A percentile compares a stretch with the other conserved stretches of the same genome.
These are phyloP conservation scores for Fusarium euwallaceae DNA, from an alignment of 2,329 filamentous ascomycete species.

Conservation along the genomic window DNA sequence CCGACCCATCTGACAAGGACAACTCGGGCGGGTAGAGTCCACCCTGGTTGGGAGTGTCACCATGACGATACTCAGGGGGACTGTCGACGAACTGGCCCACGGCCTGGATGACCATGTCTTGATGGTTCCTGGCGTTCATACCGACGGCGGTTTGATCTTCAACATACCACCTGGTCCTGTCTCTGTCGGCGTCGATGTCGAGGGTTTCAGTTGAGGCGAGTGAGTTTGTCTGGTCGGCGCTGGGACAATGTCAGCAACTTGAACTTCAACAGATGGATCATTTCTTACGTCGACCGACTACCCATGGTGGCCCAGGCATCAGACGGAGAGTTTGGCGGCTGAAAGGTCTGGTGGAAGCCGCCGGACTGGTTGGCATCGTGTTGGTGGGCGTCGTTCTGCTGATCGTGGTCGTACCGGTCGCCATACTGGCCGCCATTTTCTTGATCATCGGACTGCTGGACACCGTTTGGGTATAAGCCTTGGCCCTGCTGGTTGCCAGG, in stretches of 20 bases:
- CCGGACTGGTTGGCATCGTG: no score
- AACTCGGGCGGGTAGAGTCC: neutral
- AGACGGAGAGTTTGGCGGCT: neutral
- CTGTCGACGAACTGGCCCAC: neutral
- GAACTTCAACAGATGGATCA: no score
- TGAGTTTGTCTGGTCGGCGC: neutral
- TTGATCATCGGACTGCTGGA: no score
- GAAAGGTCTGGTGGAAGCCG: neutral
- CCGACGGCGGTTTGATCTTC: neutral
- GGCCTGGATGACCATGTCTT: neutral
- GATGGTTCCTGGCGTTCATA: neutral
- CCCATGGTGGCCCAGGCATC: neutral
- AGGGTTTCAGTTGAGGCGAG: neutral
- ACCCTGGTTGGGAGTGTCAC: neutral
- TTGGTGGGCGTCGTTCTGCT: neutral
- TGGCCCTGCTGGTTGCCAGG: neutral
- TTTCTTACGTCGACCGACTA: slow-evolving; percentile 6
- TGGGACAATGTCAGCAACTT: slow-evolving; percentile 3
- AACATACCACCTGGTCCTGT: neutral
- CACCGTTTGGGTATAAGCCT: no score
- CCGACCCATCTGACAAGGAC: neutral
- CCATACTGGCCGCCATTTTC: no score
- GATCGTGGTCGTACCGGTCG: neutral
- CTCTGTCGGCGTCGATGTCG: neutral
- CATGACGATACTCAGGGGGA: neutral